Percentiles rank a stretch among this genome's conserved stretches.
Conservation (phyloP, 805 yeast genomes). For the Isabelozyma heimii region DNA sequence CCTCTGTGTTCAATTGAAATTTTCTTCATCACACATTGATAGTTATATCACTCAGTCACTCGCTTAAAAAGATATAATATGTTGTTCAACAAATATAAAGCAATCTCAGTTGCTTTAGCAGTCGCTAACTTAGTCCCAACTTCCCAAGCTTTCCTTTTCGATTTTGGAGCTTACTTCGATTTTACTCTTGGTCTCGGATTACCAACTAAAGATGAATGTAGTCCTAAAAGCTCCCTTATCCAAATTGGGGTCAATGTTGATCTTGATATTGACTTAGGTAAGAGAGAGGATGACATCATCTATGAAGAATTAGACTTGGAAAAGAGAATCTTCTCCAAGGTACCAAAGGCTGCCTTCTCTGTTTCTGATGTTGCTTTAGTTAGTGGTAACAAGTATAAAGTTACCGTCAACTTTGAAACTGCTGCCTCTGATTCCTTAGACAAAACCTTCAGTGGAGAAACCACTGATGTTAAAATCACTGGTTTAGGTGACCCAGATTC, state of each 20-base stretch:
- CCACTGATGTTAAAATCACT: conserved; percentile 12
- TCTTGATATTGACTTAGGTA: neutral
- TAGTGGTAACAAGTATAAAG: conserved; percentile 15
- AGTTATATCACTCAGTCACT: neutral
- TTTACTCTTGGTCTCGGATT: neutral
- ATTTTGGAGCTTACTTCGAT: conserved; percentile 1
- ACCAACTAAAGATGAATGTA: neutral
- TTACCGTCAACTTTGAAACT: conserved; percentile 20
- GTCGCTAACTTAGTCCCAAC: neutral
- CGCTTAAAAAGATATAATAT: neutral
- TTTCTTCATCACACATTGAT: neutral
- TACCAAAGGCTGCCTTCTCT: conserved; percentile 21
- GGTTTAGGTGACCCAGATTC: conserved; percentile 19
- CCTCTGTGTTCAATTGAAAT: neutral
- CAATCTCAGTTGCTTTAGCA: neutral
- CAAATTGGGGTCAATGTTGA: neutral
- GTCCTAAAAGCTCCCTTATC: neutral
- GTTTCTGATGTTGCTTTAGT: conserved; percentile 19
- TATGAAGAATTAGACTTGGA: neutral
- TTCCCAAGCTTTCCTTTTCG: neutral
- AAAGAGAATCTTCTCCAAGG: neutral
- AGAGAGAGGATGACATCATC: neutral
- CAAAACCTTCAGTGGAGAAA: conserved; percentile 10
- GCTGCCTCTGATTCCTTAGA: conserved; percentile 16
- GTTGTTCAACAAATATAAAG: conserved; percentile 1